Evolutionary conservation across 805 yeast genomes (phyloP).

Genomic region (Candida hungchunana): DNA sequence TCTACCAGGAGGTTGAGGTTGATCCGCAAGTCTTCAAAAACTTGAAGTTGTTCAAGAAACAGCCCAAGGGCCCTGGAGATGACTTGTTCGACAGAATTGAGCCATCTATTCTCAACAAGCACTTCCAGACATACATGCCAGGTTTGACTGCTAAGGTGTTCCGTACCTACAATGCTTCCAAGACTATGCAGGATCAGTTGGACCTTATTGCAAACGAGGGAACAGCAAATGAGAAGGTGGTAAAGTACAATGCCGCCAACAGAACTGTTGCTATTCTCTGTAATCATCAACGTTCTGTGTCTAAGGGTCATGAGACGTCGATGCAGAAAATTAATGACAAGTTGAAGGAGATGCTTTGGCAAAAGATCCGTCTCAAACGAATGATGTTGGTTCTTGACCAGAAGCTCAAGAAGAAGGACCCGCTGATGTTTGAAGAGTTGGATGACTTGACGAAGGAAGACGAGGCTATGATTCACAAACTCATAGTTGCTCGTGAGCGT

Average conservation of each 20-base stretch:
- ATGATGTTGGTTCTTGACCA: conserved; percentile 68
- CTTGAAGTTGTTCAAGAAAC: conserved; percentile 77
- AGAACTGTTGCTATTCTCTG: conserved; percentile 93
- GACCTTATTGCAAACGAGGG: conserved; percentile 84
- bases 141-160: conserved; percentile 95
- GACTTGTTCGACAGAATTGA: conserved; percentile 87
- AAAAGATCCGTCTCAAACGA: conserved; percentile 66
- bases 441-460: conserved; percentile 65
- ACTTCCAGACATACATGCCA: conserved; percentile 83
- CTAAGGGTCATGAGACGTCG: conserved; percentile 77
- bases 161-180: conserved; percentile 95
- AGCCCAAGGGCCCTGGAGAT: conserved; percentile 89
- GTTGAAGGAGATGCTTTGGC: conserved; percentile 81
- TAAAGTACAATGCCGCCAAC: conserved; percentile 89
- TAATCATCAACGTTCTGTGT: conserved; percentile 93
- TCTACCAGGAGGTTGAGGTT: conserved; percentile 88
- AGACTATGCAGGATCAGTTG: conserved; percentile 93
- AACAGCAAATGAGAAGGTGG: conserved; percentile 80
- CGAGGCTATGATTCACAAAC: conserved; percentile 51
- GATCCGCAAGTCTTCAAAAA: conserved; percentile 90
- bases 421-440: conserved; percentile 61
- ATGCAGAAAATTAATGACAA: conserved; percentile 76
- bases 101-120: conserved; percentile 78
- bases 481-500: conserved; percentile 58
- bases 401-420: conserved; percentile 42